Conservation (phyloP, 495 filamentous ascomycete species). For the Symbiotaphrina buchneri region DNA sequence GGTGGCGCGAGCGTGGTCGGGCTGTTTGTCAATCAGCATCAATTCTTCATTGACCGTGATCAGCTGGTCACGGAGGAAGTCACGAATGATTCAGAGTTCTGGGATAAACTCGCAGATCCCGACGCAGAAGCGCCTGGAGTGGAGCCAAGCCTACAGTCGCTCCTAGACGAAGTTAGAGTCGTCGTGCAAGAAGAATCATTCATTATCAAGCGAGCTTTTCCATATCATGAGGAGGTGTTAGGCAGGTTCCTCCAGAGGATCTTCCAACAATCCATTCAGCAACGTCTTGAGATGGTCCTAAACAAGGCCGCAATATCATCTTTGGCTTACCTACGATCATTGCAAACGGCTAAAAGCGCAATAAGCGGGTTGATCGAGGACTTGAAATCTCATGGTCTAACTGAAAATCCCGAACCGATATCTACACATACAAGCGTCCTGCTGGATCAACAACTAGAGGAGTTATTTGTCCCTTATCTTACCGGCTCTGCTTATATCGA, state of each 20-base stretch:
- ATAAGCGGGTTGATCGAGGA: slow-evolving; percentile 76
- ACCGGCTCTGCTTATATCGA: slow-evolving; percentile 90
- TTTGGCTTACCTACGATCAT: slow-evolving; percentile 70
- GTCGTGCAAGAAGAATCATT: slow-evolving; percentile 94
- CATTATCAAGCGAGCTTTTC: slow-evolving; percentile 88
- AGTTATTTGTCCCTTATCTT: slow-evolving; percentile 90
- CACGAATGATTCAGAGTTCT: slow-evolving; percentile 46
- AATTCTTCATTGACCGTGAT: slow-evolving; percentile 91
- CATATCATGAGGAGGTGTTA: slow-evolving; percentile 85
- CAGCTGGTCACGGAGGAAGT: slow-evolving; percentile 85
- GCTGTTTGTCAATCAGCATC: slow-evolving; percentile 93
- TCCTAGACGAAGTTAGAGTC: slow-evolving; percentile 82
- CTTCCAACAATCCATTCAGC: slow-evolving; percentile 95
- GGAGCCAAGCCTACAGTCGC: slow-evolving; percentile 74
- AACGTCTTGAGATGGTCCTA: slow-evolving; percentile 85
- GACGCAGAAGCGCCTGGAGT: slow-evolving; percentile 79
- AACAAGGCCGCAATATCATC: slow-evolving; percentile 85
- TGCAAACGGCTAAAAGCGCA: slow-evolving; percentile 75
- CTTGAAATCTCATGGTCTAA: slow-evolving; percentile 81
- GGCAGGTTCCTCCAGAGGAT: slow-evolving; percentile 81
- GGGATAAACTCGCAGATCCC: slow-evolving; percentile 84
- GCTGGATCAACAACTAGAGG: slow-evolving; percentile 89
- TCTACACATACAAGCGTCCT: slow-evolving; percentile 67
- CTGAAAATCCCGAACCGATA: slow-evolving; percentile 80
- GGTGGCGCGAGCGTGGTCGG: slow-evolving; percentile 84